Base-by-base conservation (phyloP, 495 filamentous ascomycete species). In the Xylaria flabelliformis region DNA sequence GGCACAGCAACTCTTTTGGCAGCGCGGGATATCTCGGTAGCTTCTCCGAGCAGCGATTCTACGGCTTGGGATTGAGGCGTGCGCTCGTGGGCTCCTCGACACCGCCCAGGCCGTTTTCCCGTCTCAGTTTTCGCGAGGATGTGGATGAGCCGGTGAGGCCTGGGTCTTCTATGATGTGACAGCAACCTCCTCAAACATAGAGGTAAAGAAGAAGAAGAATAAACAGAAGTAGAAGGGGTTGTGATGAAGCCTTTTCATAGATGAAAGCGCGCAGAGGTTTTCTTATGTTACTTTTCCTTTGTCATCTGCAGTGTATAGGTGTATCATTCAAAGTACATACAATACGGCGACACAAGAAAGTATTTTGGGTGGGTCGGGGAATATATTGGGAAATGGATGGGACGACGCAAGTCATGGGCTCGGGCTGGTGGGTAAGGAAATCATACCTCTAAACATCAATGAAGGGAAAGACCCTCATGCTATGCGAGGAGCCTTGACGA, bases 1-100 rank as follows among this genome's bases (percentile, higher is more conserved):
- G 44, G 7, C 71, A 69, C 8, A 58, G 50, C 66, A 64, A 67
- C 44, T 76, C 77, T 1, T 80, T 80, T 19, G 80, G 78, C 48
- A 83, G 80, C 41, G 82, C 83, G 9, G 80, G 82, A 59, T 78
- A 81, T 42, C 78, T 85, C 1, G 83, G 83, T 34, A 64, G 70
- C 48, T 76, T 84, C 44, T 75, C 78, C 51, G 81, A 83, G 70
- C 73, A 76, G 46, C 75, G 75, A 32, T 75, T 77, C 53, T 73
- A 74, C 13, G 76, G 79, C 17, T 58, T 84, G 19, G 81, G 77
- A 3, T 56, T 85, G 42, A 76, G 82, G 36, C 71, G 78, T 4
- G 78, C 81, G 21, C 73, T 83, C 32, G 72, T 76, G 66, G 72
- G 66, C 36, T 17, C 70, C 24, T 58, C 70, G 29, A 58, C 61